A percentile compares a stretch with the other conserved stretches of the same genome.
These are phyloP conservation scores for Ceratocystis harringtonii DNA, from an alignment of 2,329 filamentous ascomycete species.

Conservation along the genomic window DNA sequence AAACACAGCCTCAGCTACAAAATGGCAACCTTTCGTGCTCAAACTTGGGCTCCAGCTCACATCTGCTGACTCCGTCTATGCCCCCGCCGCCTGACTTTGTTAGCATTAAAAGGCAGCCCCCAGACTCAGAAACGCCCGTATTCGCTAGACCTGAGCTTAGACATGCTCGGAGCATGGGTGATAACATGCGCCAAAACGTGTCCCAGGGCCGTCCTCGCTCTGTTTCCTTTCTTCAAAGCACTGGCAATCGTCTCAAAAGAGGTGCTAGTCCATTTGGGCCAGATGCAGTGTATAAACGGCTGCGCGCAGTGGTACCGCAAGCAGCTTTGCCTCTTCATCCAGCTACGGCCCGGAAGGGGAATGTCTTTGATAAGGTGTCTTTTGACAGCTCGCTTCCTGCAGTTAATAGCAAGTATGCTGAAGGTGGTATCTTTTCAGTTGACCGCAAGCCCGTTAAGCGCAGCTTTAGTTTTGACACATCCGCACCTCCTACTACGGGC, in stretches of 20 bases:
- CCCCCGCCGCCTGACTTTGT: conserved; percentile 16
- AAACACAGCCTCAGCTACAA: conserved; percentile 7
- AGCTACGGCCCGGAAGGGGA: conserved; percentile 26
- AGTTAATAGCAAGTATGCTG: conserved; percentile 44
- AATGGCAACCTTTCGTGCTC: not conserved
- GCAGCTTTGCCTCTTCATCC: conserved; percentile 16
- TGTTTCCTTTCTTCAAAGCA: conserved; percentile 20
- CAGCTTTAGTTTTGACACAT: conserved; percentile 23
- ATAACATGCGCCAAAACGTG: conserved; percentile 22
- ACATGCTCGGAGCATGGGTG: conserved; percentile 41
- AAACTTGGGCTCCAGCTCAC: conserved; percentile 5
- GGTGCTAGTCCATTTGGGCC: conserved; percentile 43
- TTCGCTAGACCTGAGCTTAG: conserved; percentile 47
- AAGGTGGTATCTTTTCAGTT: conserved; percentile 40
- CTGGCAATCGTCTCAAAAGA: conserved; percentile 27
- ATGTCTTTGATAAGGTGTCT: conserved; percentile 39
- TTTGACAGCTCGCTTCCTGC: conserved; percentile 38
- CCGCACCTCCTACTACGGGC: conserved; percentile 31
- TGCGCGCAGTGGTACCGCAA: conserved; percentile 33
- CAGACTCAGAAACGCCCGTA: conserved; percentile 20
- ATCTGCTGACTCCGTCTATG: conserved; percentile 6
- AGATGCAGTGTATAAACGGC: conserved; percentile 43
- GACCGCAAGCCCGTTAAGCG: conserved; percentile 24
- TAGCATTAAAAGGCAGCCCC: conserved; percentile 13
- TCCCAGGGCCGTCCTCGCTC: conserved; percentile 11